A percentile compares a stretch with the other conserved stretches of the same genome.
Evolutionary conservation across 176 grass and related monocot genomes (phyloP).

Genomic region (Triticum monococcum): DNA sequence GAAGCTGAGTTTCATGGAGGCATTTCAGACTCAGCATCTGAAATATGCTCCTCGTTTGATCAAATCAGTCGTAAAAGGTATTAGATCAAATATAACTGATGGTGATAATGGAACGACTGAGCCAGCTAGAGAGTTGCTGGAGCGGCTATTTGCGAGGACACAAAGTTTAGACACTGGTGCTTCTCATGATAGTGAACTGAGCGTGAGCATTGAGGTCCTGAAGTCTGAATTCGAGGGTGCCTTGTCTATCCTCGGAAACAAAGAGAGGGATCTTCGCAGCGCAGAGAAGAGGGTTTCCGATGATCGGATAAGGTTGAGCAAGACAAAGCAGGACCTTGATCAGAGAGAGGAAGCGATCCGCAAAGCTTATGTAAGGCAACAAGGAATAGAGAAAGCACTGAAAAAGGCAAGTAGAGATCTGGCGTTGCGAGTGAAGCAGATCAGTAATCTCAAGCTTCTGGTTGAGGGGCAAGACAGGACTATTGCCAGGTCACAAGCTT

Average conservation of each 20-base stretch:
- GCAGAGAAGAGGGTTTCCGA: conserved; percentile 54
- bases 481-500: conserved; percentile 48
- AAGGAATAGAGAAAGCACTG: conserved; percentile 66
- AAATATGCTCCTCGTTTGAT: conserved; percentile 42
- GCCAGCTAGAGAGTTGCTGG: conserved; percentile 62
- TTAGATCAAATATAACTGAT: conserved; percentile 38
- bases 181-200: conserved; percentile 49
- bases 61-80: conserved; percentile 45
- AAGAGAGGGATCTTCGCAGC: conserved; percentile 58
- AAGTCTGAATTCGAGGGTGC: conserved; percentile 73
- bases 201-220: conserved; percentile 53
- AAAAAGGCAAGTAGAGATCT: conserved; percentile 57
- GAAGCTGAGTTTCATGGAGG: conserved; percentile 40
- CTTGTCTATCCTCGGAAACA: conserved; percentile 55
- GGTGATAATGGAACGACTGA: conserved; percentile 57
- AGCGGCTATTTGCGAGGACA: conserved; percentile 62
- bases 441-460: conserved; percentile 61
- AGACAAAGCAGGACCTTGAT: conserved; percentile 64
- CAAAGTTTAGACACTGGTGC: conserved; percentile 47
- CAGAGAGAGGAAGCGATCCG: conserved; percentile 60
- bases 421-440: conserved; percentile 57
- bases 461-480: conserved; percentile 57
- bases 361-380: conserved; percentile 58
- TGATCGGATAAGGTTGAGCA: conserved; percentile 57
- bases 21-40: conserved; percentile 39